Evolutionary conservation across 495 filamentous ascomycete species (phyloP), one percentile per base, ranked within the genome.

Genomic region (Echria macrotheca): DNA sequence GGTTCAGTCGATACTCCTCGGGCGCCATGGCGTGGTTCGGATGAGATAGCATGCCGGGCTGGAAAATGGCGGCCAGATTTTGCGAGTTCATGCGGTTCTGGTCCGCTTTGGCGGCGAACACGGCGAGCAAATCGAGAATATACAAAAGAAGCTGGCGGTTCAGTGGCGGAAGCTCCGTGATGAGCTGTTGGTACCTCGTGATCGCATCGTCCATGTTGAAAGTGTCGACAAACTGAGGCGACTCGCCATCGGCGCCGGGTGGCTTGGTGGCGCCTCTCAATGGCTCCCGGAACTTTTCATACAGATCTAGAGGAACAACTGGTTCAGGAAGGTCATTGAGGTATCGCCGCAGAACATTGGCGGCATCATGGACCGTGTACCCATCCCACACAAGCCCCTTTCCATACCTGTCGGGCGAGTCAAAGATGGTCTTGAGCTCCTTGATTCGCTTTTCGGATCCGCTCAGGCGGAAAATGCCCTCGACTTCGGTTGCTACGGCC

Each of bases 361-460:
- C 93, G 14, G 93, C 93, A 79, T 99, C 93, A 69, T 99, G 93
- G 12, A 99, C 93, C 1, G 94, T 99, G 68, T 96, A 99, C 12
- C 93, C 93, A 37, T 86, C 84, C 93, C 93, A 99, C 60, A 96
- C 87, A 33, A 97, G 70, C 12, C 93, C 93, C 66, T 99, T 99
- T 26, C 93, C 93, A 65, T 95, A 99, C 43, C 91, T 79, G 57
- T 96, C 93, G 25, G 93, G 94, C 0, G 93, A 94, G 61, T 99
- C 84, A 63, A 99, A 99, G 6, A 87, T 80, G 33, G 76, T 79
- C 64, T 93, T 89, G 1, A 99, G 75, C 58, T 99, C 93, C 66
- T 97, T 97, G 67, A 99, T 99, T 41, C 93, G 83, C 69, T 95
- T 96, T 57, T 93, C 89, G n/a, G 91, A 95, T 18, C 93, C 93